Percentiles rank a stretch among this genome's conserved stretches.
These are phyloP conservation scores for Termitomyces sp. DNA, from an alignment of 768 basidiomycete genomes.

Conservation along the genomic window DNA sequence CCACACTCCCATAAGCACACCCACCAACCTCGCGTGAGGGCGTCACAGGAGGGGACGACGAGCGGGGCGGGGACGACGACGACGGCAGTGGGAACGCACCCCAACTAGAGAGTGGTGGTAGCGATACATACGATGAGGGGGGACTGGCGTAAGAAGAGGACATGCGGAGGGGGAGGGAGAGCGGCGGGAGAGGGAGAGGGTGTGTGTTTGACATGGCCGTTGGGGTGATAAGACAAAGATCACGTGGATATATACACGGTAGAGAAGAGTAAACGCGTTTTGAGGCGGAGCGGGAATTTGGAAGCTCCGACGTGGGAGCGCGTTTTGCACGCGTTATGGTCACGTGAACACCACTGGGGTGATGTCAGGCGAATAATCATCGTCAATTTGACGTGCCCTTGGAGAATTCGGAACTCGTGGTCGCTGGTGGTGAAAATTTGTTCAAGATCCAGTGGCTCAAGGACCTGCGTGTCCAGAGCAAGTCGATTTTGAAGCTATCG, in stretches of 20 bases:
- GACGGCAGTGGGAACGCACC: conserved; percentile 19
- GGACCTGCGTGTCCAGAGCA: too few relatives aligned
- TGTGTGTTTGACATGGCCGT: conserved; percentile 36
- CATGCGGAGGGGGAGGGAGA: conserved; percentile 14
- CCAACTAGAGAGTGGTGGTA: conserved; percentile 16
- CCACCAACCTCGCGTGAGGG: conserved; percentile 26
- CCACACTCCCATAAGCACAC: conserved; percentile 22
- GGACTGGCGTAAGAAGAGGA: background rate
- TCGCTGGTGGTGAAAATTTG: too few relatives aligned
- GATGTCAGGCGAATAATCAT: too few relatives aligned
- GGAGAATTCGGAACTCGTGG: too few relatives aligned
- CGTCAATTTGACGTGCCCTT: too few relatives aligned
- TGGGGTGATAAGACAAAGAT: conserved; percentile 39
- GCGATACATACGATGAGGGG: conserved; percentile 16
- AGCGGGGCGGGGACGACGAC: conserved; percentile 30
- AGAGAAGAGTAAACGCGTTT: conserved; percentile 37
- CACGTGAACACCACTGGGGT: too few relatives aligned
- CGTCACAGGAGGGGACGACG: conserved; percentile 37
- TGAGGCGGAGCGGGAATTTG: conserved; percentile 28
- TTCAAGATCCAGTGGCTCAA: too few relatives aligned
- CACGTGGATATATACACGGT: conserved; percentile 35
- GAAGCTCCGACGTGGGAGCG: conserved; percentile 23
- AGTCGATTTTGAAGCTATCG: too few relatives aligned
- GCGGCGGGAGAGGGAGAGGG: conserved; percentile 17
- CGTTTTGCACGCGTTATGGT: conserved; percentile 24